These are phyloP conservation scores for Alternaria rosae DNA, from an alignment of 2,329 filamentous ascomycete species.

Conservation along the genomic window DNA sequence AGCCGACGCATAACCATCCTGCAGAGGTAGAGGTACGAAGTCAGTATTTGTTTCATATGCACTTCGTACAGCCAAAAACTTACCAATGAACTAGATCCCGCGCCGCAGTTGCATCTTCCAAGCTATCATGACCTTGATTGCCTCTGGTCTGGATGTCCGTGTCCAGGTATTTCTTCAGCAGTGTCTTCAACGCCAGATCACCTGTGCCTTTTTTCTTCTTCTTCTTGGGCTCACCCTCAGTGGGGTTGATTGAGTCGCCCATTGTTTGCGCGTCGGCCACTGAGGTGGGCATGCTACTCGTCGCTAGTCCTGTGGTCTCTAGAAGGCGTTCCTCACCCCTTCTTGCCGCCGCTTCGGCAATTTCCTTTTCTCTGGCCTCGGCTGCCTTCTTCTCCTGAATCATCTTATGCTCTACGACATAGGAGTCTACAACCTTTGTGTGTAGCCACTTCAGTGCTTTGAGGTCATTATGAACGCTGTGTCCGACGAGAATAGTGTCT, in stretches of 20 bases:
- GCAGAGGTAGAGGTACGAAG: no score
- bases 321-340: not conserved
- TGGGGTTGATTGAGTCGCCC: not conserved
- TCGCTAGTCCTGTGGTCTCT: not conserved
- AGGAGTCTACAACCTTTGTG: constrained; percentile 55
- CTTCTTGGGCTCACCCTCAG: constrained; percentile 3
- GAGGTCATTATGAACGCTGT: constrained; percentile 56
- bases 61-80: no score
- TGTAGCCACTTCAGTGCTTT: constrained; percentile 60
- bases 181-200: constrained; percentile 69
- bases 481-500: constrained; percentile 59
- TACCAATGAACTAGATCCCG: constrained; percentile 90
- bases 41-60: no score
- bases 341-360: not conserved
- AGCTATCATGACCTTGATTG: constrained; percentile 76
- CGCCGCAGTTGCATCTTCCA: constrained; percentile 88
- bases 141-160: constrained; percentile 84
- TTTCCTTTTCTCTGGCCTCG: constrained; percentile 8
- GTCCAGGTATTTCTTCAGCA: constrained; percentile 80
- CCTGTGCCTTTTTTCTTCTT: constrained; percentile 8
- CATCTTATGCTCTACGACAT: constrained; percentile 29
- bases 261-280: not conserved
- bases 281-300: not conserved
- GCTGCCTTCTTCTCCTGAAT: constrained; percentile 9
- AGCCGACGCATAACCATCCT: constrained; percentile 60